Percentiles rank a stretch among this genome's conserved stretches.
phyloP scores from a whole-genome alignment of 225 moss, liverwort and hornwort genomes.

The Rhytidiadelphus loreus region DNA sequence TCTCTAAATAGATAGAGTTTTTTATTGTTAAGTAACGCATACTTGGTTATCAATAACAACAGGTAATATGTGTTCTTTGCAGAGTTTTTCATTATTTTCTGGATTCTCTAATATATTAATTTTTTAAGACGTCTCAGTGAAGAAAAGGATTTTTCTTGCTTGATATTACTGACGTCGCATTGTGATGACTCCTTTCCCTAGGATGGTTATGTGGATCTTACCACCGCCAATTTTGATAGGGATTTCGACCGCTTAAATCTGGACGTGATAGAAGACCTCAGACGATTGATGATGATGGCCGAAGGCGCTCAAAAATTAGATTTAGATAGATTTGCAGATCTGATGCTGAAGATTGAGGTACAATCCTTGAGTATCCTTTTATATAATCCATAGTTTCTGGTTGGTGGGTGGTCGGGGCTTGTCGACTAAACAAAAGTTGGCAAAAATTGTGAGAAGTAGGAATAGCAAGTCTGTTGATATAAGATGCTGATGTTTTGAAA shows the following conservation, averaged over 20 bases:
- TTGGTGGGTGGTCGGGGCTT: neutral
- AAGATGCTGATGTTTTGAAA: neutral
- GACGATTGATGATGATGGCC: constrained; percentile 41
- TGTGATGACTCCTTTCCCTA: neutral
- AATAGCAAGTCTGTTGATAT: neutral
- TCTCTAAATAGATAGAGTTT: neutral
- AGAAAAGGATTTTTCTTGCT: neutral
- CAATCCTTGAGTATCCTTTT: neutral
- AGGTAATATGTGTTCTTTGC: neutral
- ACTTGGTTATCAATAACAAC: neutral
- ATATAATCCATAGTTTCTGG: neutral
- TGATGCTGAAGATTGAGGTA: constrained; percentile 59
- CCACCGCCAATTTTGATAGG: constrained; percentile 50
- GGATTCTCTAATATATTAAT: neutral
- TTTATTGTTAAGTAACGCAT: neutral
- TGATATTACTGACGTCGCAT: neutral
- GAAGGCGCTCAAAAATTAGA: constrained; percentile 31
- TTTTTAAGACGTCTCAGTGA: neutral
- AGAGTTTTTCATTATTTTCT: neutral
- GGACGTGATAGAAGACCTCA: constrained; percentile 53
- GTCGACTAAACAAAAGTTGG: neutral
- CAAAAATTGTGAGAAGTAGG: neutral
- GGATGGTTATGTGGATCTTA: constrained; percentile 75
- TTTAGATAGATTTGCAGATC: constrained; percentile 32
- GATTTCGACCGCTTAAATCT: constrained; percentile 50